Conservation (phyloP, 148 eudicot genomes). For the Vaccinium myrtillus region DNA sequence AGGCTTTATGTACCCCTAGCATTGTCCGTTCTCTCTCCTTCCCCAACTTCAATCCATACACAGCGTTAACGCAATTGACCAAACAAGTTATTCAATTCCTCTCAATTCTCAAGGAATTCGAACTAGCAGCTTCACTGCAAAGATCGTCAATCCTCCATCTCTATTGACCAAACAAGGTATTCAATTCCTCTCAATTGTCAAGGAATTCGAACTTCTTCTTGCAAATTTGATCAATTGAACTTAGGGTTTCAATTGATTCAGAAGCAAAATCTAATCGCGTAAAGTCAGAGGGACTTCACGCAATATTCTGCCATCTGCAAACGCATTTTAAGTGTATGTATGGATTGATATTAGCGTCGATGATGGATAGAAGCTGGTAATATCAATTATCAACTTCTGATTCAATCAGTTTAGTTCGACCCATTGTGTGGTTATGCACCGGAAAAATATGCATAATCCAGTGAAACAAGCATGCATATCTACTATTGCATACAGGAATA, state of each 20-base stretch:
- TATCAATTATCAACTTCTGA: neutral
- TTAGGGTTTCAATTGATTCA: constrained; percentile 8
- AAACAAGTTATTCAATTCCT: constrained; percentile 6
- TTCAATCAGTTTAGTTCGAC: neutral
- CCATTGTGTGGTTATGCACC: neutral
- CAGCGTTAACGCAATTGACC: neutral
- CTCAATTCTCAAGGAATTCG: neutral
- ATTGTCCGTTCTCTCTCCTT: too few species aligned
- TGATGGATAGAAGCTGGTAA: neutral
- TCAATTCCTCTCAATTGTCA: neutral
- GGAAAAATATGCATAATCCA: neutral
- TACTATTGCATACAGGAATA: neutral
- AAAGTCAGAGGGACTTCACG: neutral
- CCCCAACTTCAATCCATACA: too few species aligned
- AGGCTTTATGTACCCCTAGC: too few species aligned
- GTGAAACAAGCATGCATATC: too few species aligned
- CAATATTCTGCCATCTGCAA: neutral
- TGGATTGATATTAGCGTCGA: neutral
- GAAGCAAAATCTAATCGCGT: neutral
- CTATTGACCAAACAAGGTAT: constrained; percentile 5
- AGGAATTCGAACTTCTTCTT: neutral
- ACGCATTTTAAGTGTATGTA: neutral
- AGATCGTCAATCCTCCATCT: neutral
- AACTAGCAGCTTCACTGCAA: neutral
- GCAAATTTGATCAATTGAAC: neutral